Conservation (phyloP, 768 basidiomycete species). For the Ephemerocybe angulata region DNA sequence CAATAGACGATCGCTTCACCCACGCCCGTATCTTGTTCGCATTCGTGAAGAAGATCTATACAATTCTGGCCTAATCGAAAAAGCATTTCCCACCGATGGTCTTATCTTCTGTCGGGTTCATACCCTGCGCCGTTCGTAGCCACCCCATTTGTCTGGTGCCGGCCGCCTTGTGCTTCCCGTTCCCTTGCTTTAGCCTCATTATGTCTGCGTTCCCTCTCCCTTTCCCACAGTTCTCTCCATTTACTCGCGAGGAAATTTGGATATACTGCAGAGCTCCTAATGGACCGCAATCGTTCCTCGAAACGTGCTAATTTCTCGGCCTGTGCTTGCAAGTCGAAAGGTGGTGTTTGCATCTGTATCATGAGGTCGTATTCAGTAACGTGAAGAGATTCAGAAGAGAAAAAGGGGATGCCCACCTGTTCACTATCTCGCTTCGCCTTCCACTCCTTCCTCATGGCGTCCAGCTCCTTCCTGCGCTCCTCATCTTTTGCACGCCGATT, state of each 20-base stretch:
- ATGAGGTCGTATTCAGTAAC: too few relatives aligned
- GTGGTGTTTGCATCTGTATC: slow-evolving; percentile 32
- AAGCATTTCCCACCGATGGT: too few relatives aligned
- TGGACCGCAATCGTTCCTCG: slow-evolving; percentile 50
- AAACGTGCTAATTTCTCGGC: slow-evolving; percentile 59
- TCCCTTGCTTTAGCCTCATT: slow-evolving; percentile 26
- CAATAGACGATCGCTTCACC: slow-evolving; percentile 9
- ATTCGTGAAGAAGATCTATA: too few relatives aligned
- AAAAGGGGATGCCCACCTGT: slow-evolving; percentile 37
- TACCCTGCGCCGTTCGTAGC: too few relatives aligned
- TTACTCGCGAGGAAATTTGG: slow-evolving; percentile 60
- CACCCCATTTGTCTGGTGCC: slow-evolving; percentile 36
- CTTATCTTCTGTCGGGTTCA: too few relatives aligned
- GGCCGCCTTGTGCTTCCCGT: slow-evolving; percentile 17
- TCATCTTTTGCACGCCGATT: slow-evolving; percentile 32
- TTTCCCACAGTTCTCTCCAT: slow-evolving; percentile 51
- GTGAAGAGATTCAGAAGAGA: neutral
- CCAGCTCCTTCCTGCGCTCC: slow-evolving; percentile 61
- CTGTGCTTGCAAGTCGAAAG: slow-evolving; percentile 57
- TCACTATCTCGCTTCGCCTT: slow-evolving; percentile 53
- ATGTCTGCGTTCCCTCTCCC: slow-evolving; percentile 29
- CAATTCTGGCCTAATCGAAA: too few relatives aligned
- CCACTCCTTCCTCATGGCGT: slow-evolving; percentile 68
- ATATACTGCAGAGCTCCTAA: slow-evolving; percentile 53
- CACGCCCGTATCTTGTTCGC: neutral